Evolutionary conservation across 164 flowering plant species (phyloP), one percentile per base, ranked within the genome.

Genomic region (Euptelea pleiosperma): DNA sequence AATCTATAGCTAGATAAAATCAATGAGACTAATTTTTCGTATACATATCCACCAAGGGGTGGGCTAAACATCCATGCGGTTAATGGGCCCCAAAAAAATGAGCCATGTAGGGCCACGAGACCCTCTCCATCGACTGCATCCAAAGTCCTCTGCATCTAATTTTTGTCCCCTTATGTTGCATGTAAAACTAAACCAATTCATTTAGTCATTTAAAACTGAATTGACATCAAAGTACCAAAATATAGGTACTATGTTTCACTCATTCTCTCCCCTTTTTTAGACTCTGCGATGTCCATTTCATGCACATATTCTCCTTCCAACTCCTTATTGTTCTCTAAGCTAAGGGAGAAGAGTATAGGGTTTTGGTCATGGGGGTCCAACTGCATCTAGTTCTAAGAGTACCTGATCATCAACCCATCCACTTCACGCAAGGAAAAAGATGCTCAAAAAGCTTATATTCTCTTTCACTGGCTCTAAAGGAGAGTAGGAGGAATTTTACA

Each of bases 221-320:
- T 15, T 30, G 52, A 48, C 60, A 56, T 3, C 45, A 3, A 41
- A 56, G 60, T 56, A 41, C 60, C 43, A 56, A 25, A 29, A 43
- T 40, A 28, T 42, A 48, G 21, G 49, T 56, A 41, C 60, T 40
- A 24, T 40, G n/a, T 37, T 34, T 18, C 29, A 21, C 12, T 15
- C 10, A 52, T 16, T 12, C 18, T 28, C 10, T 10, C 28, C 22
- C 29, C 12, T n/a, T 24, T 25, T 10, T 54, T 37, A 19, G 41
- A n/a, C 57, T 36, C 8, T 26, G n/a, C 18, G 35, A 2, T 26
- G 59, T 39, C 47, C 7, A 55, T 26, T 15, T 39, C 58, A 56
- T 57, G 36, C 39, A 57, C n/a, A 43, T 43, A 57, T 57, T 48
- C 52, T 45, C 52, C 14, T 1, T 30, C 42, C 28, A 39, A 41